phyloP scores from a whole-genome alignment of 352 stramenopile species.

The Pythium periplocum region DNA sequence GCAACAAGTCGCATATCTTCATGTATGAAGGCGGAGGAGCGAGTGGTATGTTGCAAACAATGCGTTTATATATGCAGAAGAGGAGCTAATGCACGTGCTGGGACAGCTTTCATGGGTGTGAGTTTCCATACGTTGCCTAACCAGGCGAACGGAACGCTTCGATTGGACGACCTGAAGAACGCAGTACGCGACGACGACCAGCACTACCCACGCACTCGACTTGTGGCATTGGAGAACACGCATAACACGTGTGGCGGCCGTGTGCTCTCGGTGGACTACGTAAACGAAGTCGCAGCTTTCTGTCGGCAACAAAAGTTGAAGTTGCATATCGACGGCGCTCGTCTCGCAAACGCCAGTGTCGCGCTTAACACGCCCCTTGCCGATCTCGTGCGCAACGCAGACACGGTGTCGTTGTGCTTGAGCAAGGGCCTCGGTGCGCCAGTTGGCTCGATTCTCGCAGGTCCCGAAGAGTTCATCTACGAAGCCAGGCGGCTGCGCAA shows the following conservation, averaged over 20 bases:
- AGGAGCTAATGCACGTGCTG: neutral
- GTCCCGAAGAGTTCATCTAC: conserved; percentile 84
- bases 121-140: conserved; percentile 86
- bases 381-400: conserved; percentile 74
- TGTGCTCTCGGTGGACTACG: conserved; percentile 81
- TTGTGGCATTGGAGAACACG: conserved; percentile 97
- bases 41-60: conserved; percentile 38
- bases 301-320: conserved; percentile 74
- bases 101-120: conserved; percentile 84
- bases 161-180: conserved; percentile 72
- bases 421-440: conserved; percentile 96
- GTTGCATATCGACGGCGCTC: conserved; percentile 94
- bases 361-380: conserved; percentile 57
- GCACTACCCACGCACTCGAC: conserved; percentile 77
- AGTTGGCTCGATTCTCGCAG: conserved; percentile 92
- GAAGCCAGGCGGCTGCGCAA: conserved; percentile 92
- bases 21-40: conserved; percentile 94
- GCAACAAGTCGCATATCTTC: conserved; percentile 94
- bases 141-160: conserved; percentile 78
- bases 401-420: conserved; percentile 94
- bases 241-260: conserved; percentile 96
- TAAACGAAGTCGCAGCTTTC: conserved; percentile 69
- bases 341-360: conserved; percentile 94
- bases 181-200: conserved; percentile 74
- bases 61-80: neutral